Conservation (phyloP, 352 stramenopile species). For the Phytophthora pluvialis region DNA sequence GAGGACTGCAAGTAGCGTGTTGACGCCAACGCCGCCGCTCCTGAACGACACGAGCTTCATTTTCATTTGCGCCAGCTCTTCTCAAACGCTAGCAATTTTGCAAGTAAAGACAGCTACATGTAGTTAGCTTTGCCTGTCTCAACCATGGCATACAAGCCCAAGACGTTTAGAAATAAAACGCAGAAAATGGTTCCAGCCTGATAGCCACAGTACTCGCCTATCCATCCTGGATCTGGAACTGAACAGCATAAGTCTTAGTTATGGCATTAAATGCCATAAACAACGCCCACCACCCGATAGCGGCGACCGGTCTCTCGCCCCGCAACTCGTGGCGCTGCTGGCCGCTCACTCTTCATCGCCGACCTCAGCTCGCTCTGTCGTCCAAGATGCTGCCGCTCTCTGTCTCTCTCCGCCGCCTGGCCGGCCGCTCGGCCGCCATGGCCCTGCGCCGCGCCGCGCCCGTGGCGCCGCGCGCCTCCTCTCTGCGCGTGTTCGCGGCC, state of each 20-base stretch:
- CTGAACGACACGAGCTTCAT: background rate
- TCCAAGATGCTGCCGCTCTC: constrained; percentile 40
- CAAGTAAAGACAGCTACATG: background rate
- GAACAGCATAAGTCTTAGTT: too few relatives aligned
- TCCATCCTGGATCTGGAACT: too few relatives aligned
- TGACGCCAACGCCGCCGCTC: background rate
- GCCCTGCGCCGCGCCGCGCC: constrained; percentile 17
- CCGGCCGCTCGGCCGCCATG: constrained; percentile 30
- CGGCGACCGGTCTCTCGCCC: background rate
- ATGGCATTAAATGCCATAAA: too few relatives aligned
- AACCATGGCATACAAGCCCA: background rate
- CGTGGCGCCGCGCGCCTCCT: constrained; percentile 14
- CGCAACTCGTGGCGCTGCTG: background rate
- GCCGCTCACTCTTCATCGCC: constrained; percentile 24
- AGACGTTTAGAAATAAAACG: background rate
- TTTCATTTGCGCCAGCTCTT: constrained; percentile 7
- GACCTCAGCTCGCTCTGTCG: constrained; percentile 6
- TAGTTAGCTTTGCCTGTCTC: too few relatives aligned
- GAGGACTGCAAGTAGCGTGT: background rate
- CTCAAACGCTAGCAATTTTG: background rate
- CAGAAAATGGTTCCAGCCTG: background rate
- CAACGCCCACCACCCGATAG: background rate
- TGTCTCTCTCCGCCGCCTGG: constrained; percentile 40
- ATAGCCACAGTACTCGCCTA: background rate
- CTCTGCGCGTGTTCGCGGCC: constrained; percentile 23